Evolutionary conservation across 768 basidiomycete genomes (phyloP).

Genomic region (Leccinum obscurum): DNA sequence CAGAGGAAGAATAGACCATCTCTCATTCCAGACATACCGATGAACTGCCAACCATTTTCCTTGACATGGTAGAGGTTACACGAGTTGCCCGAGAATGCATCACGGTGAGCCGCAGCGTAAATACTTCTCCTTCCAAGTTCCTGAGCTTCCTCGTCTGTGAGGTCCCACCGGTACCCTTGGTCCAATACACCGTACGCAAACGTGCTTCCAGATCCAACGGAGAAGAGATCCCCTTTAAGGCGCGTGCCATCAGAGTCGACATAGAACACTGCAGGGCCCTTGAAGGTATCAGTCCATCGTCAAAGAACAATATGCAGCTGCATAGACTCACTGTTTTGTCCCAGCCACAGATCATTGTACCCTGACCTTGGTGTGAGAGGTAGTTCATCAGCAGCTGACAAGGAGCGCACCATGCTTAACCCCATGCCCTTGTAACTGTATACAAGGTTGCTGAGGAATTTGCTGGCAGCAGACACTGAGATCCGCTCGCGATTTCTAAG

Average conservation of each 20-base stretch:
- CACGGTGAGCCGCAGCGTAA: slow-evolving; percentile 95
- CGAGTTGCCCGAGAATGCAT: slow-evolving; percentile 94
- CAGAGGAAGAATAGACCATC: slow-evolving; percentile 10
- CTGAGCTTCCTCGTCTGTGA: slow-evolving; percentile 90
- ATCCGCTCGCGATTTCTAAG: slow-evolving; percentile 95
- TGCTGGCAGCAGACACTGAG: slow-evolving; percentile 98
- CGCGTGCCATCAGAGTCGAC: slow-evolving; percentile 97
- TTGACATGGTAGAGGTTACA: slow-evolving; percentile 96
- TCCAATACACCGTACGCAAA: slow-evolving; percentile 99
- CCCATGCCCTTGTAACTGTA: slow-evolving; percentile 99
- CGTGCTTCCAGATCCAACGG: slow-evolving; percentile 96
- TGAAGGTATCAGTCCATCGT: slow-evolving; percentile 16
- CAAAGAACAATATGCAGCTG: not conserved
- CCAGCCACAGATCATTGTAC: slow-evolving; percentile 99
- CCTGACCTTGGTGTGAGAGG: slow-evolving; percentile 45
- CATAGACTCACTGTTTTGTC: slow-evolving; percentile 82
- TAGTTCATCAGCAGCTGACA: slow-evolving; percentile 1
- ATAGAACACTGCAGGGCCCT: slow-evolving; percentile 95
- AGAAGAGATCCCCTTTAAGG: slow-evolving; percentile 96
- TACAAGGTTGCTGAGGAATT: slow-evolving; percentile 95
- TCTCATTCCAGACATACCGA: slow-evolving; percentile 56
- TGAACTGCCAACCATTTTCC: slow-evolving; percentile 94
- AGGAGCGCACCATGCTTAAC: slow-evolving; percentile 83
- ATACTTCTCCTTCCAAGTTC: slow-evolving; percentile 93
- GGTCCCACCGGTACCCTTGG: slow-evolving; percentile 92